Base-by-base conservation (phyloP, 257 asterid genomes). In the Solanum appendiculatum region DNA sequence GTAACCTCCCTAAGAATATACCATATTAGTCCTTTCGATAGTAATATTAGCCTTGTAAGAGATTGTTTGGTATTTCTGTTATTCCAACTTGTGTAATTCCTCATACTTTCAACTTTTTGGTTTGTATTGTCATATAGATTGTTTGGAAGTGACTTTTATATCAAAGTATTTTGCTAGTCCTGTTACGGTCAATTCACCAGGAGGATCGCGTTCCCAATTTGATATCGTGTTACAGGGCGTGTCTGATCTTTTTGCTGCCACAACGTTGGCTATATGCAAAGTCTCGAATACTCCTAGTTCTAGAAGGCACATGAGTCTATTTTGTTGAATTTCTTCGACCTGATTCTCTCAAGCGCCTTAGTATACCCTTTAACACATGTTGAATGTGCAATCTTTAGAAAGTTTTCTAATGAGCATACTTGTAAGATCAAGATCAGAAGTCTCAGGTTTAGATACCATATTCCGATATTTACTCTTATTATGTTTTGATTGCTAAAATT, bases 1-100 rank as follows among this genome's bases (percentile, higher is more conserved):
- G 99, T 78, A 94, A 96, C 87, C 98, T 97, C 85, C 99, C 99
- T 68, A 95, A 91, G 44, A 97, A 97, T 54, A 93, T 91, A 16
- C 89, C 97, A 1, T 89, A 96, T 91, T 96, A 96, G 91, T 29
- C 60, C 72, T 72, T 34, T 81, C 68, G 7, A 81, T 29, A 81
- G 29, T 48, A 46, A 5, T 46, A 51, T 48, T 48, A 48, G 42
- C 20, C 42, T 48, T 48, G 6, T 20, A 80, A 81, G 85, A 81
- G 66, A 81, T 44, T 29, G 63, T 44, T 80, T 46, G 66, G 27
- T 36, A 3, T 46, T 80, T 80, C 27, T 80, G 34, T 15, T 7
- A 29, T 77, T 80, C 64, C 68, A 29, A 81, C 44, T 29, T 18
- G 3, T 81, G 68, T 48, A 81, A 29, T 78, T 44, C 64, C 29